Base-by-base conservation (phyloP, 75 land plant genomes). In the Cryptomeria japonica region DNA sequence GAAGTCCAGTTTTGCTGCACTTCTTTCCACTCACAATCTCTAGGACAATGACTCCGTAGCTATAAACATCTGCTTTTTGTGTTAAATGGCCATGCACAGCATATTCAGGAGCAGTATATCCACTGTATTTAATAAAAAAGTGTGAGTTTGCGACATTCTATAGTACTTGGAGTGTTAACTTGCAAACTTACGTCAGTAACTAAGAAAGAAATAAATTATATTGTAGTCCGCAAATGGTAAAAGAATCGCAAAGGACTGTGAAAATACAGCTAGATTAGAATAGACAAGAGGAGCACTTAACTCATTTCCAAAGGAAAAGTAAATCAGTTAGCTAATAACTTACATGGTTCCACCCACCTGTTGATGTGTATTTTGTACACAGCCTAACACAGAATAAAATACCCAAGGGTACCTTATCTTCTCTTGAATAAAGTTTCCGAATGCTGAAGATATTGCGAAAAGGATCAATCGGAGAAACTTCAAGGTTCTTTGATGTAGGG, bases 1-100 rank as follows among this genome's bases (percentile, higher is more conserved):
- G 78, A 22, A 53, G 31, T 86, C 70, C 25, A 34, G 18, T 18
- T 31, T 86, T 87, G 22, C 61, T 42, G 37, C 51, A 53, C 25
- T 88, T 88, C 14, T 89, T 86, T 8, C 89, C 89, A 87, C 89
- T 86, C 0, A 88, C 53, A n/a, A 86, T 64, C 68, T 88, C 89
- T 9, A 88, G 87, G 7, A 86, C 42, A 13, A 88, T 3, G 10
- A 88, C 85, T 11, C 89, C 89, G 42, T 86, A 88, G 41, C 88
- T 88, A 47, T 88, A 88, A 19, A 88, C 76, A 53, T 88, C 89
- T 12, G 85, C 73, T 41, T 86, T 86, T 41, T 83, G 55, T 15
- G 88, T 86, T 10, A 88, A 38, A 32, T 86, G 88, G 3, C 88
- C 88, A 13, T 58, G 73, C 15, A 86, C 55, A 31, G 77, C 89